Evolutionary conservation across 768 basidiomycete genomes (phyloP).

Genomic region (Termitomyces sp.): DNA sequence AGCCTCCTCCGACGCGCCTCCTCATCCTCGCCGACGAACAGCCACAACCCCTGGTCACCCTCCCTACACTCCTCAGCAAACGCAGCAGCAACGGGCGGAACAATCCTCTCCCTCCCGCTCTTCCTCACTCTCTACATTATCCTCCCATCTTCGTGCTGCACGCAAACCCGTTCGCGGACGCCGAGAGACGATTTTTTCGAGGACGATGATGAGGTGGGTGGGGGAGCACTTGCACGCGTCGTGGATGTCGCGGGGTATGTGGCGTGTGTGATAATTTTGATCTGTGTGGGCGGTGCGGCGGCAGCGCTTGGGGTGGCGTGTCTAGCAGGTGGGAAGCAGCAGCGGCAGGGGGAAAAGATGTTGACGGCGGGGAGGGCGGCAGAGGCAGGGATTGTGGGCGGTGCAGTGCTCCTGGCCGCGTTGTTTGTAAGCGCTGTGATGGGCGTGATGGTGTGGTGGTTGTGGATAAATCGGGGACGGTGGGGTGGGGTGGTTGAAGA

Average conservation of each 20-base stretch:
- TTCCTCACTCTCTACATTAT: conserved; percentile 25
- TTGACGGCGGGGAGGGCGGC: conserved; percentile 23
- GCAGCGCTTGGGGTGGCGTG: neutral
- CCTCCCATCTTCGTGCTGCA: conserved; percentile 10
- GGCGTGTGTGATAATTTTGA: neutral
- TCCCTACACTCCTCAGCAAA: conserved; percentile 23
- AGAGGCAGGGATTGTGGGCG: conserved; percentile 27
- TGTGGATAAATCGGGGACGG: conserved; percentile 5
- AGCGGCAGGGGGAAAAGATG: conserved; percentile 9
- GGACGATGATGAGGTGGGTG: neutral
- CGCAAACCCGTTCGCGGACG: neutral
- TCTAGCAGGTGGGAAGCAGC: neutral
- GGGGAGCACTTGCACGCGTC: neutral
- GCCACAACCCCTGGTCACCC: conserved; percentile 9
- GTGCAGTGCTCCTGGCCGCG: conserved; percentile 17
- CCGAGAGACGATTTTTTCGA: neutral
- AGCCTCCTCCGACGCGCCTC: conserved; percentile 20
- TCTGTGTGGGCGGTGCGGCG: neutral
- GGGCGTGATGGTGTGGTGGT: conserved; percentile 8
- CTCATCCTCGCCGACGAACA: neutral
- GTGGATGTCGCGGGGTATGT: neutral
- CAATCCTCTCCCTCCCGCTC: conserved; percentile 27
- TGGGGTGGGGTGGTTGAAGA: neutral
- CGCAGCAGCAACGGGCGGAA: conserved; percentile 27
- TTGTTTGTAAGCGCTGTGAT: conserved; percentile 7